These are phyloP conservation scores for Suillus subluteus DNA, from an alignment of 768 basidiomycete species.

Conservation along the genomic window DNA sequence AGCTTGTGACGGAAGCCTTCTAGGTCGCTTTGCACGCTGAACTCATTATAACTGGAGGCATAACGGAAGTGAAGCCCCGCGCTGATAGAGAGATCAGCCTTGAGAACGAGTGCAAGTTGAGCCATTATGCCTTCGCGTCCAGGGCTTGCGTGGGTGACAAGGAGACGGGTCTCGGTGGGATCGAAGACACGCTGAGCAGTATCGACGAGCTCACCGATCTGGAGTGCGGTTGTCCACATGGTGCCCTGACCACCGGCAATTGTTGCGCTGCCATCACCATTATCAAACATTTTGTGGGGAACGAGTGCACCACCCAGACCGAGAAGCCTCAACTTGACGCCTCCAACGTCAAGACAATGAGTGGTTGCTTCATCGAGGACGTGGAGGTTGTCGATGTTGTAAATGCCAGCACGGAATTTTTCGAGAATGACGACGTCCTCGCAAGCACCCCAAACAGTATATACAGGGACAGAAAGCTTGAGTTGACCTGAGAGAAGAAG, in stretches of 20 bases:
- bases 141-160: constrained; percentile 90
- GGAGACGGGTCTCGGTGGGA: constrained; percentile 88
- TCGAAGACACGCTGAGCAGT: constrained; percentile 95
- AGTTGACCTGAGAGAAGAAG: constrained; percentile 88
- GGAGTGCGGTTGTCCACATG: constrained; percentile 98
- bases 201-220: constrained; percentile 97
- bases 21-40: constrained; percentile 88
- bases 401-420: constrained; percentile 84
- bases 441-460: constrained; percentile 96
- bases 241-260: constrained; percentile 98
- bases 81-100: constrained; percentile 92
- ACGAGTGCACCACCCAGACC: constrained; percentile 96
- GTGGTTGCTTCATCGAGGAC: constrained; percentile 97
- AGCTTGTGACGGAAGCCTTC: constrained; percentile 88
- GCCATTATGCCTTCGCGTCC: constrained; percentile 92
- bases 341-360: constrained; percentile 87
- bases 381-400: constrained; percentile 87
- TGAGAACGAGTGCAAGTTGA: constrained; percentile 87
- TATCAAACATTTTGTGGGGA: constrained; percentile 93
- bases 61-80: constrained; percentile 98
- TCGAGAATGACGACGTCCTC: constrained; percentile 94
- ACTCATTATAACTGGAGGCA: constrained; percentile 95
- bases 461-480: constrained; percentile 91
- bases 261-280: constrained; percentile 92
- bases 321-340: constrained; percentile 91